Base-by-base conservation (phyloP, 2,329 filamentous ascomycete genomes). In the Cordyceps cicadae region DNA sequence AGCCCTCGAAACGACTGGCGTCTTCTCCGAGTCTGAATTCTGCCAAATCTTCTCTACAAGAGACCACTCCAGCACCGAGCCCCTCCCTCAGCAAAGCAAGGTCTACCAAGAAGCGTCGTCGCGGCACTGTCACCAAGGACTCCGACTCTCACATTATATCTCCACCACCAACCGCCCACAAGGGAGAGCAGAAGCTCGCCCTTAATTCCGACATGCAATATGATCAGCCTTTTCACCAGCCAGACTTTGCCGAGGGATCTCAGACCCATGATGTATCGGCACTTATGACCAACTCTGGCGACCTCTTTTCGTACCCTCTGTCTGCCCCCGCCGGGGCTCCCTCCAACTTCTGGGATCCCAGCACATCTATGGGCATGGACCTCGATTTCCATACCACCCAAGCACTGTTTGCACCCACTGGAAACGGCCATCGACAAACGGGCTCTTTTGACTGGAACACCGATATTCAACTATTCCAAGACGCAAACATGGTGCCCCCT, bases 271-370 rank as follows among this genome's bases (percentile, higher is more conserved):
- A 79, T 49, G 75, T 84, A 71, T 69, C 75, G 32, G 70, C 70
- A 12, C 79, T 80, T 64, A 75, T 80, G 65, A 74, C 75, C 19
- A 73, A 75, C 24, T 74, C 79, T 14, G 75, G 75, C 59, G 83
- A 86, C 65, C 76, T 87, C 70, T 86, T 86, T 68, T 76, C 76
- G 29, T 85, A 84, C 67, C 81, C 84, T 32, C 75, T 87, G 70
- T 82, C 84, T n/a, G 82, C 81, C 3, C 79, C 83, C 21, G 77
- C 77, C 37, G 76, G 77, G 2, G 76, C 76, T 3, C 75, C 80
- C 1, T 71, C 75, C 3, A 81, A 77, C 43, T 86, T 85, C 64
- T 87, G 84, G 85, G 82, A 85, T 62, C 74, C 78, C 3, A 77
- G 80, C 56, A 67, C 72, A 39, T 70, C 71, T 62, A 81, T 86